Base-by-base conservation (phyloP, 2,329 filamentous ascomycete species). In the Elsinoe ampelina region DNA sequence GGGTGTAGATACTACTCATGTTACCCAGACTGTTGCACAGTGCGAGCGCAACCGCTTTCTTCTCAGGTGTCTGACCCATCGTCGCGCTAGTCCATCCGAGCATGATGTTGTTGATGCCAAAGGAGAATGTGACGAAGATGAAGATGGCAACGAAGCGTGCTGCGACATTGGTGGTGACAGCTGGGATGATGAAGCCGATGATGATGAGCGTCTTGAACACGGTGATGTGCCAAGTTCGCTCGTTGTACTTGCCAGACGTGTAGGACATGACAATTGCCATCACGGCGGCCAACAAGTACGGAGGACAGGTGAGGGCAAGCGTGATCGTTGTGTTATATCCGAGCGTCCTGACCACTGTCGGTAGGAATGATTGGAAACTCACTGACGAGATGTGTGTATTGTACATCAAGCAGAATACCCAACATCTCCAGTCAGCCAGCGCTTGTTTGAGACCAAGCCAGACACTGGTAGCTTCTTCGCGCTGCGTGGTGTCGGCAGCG, bases 221-320 rank as follows among this genome's bases (percentile, higher is more conserved):
- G 2, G 66, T 62, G 34, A 71, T 64, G 62, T 74, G 72, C 34
- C 69, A 65, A 60, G 67, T 72, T 0, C 72, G 64, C 63, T 73
- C 71, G 26, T 59, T 57, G 42, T 47, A 57, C 11, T 50, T 35
- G 13, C 57, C 57, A 36, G 57, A 57, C n/a, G 32, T 55, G 39
- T 51, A 57, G 22, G 59, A 57, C n/a, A 57, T 52, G 13, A 47
- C 54, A 17, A 59, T 57, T 17, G 52, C 47, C 38, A 45, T 50
- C 13, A 57, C 55, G 5, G 64, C 62, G 38, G 70, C 60, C n/a
- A 70, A 60, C 11, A 68, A 57, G 58, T 70, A 72, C 1, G 69
- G 68, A 13, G 68, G 67, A 6, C 63, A 61, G n/a, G 65, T 64
- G n/a, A 67, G 61, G 1, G 67, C 59, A 7, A 68, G 66, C 0